These are phyloP conservation scores for Debaryomyces sp. DNA, from an alignment of 1,139 yeast genomes.

Conservation along the genomic window DNA sequence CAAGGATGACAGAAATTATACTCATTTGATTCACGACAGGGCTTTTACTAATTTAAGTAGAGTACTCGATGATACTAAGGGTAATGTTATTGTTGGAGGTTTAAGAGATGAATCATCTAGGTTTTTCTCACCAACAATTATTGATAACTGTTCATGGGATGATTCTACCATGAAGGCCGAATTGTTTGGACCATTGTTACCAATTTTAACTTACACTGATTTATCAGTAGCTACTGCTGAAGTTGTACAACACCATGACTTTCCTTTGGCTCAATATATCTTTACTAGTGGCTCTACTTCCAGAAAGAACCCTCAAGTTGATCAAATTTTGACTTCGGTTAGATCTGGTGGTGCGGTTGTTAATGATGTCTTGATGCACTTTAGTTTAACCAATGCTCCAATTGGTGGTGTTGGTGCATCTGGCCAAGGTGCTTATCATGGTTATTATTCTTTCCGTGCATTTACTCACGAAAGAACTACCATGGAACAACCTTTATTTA, in stretches of 20 bases:
- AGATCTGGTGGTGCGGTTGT: slow-evolving; percentile 77
- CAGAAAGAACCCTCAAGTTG: slow-evolving; percentile 50
- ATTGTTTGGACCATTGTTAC: slow-evolving; percentile 84
- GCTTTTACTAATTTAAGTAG: slow-evolving; percentile 56
- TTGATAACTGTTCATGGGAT: slow-evolving; percentile 60
- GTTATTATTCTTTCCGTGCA: slow-evolving; percentile 66
- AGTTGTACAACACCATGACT: slow-evolving; percentile 61
- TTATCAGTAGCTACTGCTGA: slow-evolving; percentile 51
- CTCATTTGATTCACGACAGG: slow-evolving; percentile 66
- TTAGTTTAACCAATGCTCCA: slow-evolving; percentile 71
- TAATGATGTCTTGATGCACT: slow-evolving; percentile 78
- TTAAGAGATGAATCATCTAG: slow-evolving; percentile 44
- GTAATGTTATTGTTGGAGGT: slow-evolving; percentile 63
- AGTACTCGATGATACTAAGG: slow-evolving; percentile 56
- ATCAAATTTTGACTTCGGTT: slow-evolving; percentile 52
- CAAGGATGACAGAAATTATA: slow-evolving; percentile 36
- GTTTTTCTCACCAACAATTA: slow-evolving; percentile 75
- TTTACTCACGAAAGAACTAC: slow-evolving; percentile 80
- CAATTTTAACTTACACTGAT: slow-evolving; percentile 60
- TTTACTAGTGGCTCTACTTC: slow-evolving; percentile 53
- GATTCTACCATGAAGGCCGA: slow-evolving; percentile 79
- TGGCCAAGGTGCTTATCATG: slow-evolving; percentile 85
- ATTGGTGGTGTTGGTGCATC: slow-evolving; percentile 92
- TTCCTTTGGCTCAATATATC: slow-evolving; percentile 86
- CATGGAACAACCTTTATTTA: slow-evolving; percentile 68